Evolutionary conservation across 108 stramenopile genomes (phyloP), one percentile per base, ranked within the genome.

Genomic region (Cyclotella baltica): DNA sequence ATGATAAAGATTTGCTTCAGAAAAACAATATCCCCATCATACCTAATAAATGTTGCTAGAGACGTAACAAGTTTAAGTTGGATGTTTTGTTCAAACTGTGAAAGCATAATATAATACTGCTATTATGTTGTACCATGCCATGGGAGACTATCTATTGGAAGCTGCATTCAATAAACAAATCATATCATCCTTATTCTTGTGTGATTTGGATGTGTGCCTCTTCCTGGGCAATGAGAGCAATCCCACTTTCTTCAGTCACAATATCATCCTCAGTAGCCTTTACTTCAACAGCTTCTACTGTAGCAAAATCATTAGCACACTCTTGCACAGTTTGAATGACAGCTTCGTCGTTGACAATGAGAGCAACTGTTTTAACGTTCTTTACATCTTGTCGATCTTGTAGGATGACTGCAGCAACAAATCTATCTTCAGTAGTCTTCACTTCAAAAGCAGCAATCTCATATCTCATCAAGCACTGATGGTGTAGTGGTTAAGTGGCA

Each of bases 281-380:
- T 11, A 59, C 11, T 33, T 59, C 37, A 70, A 22, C 0, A 46
- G 70, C 53, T 15, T 77, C 74, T 22, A 84, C 67, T 58, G 73
- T 75, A 43, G 75, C 65, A 23, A 83, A 73, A 51, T 85, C 87
- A 16, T 86, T 80, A 67, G 91, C 91, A 72, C 90, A 92, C 15
- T 83, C 86, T 72, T 90, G 62, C 19, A 95, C 70, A 23, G 70
- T 79, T 11, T 86, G 83, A 29, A 93, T 88, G 53, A 94, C 92
- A 46, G 70, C 76, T 58, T 91, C 85, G 6, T 86, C 68, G 31
- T 80, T 88, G 23, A 88, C 93, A 77, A 98, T 85, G 22, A 95
- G 66, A 16, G 93, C 95, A 59, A 96, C 91, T 35, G 96, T 90
- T 2, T 90, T 83, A 48, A 96, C 97, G 22, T 94, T 93, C 40